Percentiles rank a stretch among this genome's conserved stretches.
phyloP scores from a whole-genome alignment of 768 basidiomycete genomes.

The Hericium coralloides region DNA sequence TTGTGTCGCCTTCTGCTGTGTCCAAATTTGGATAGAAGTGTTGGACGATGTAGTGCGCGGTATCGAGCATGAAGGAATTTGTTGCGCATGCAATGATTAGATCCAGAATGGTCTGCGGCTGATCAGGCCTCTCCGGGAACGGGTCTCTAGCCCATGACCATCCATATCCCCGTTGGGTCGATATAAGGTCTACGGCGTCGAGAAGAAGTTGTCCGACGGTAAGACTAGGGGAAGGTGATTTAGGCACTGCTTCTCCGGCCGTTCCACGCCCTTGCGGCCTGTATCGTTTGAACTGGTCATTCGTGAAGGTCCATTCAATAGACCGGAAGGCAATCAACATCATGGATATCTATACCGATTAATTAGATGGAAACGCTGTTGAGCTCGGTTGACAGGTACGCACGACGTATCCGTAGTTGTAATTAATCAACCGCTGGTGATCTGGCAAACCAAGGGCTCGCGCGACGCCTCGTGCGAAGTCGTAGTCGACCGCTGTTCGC shows the following conservation, averaged over 20 bases:
- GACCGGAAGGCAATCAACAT: slow-evolving; percentile 1
- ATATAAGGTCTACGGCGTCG: slow-evolving; percentile 9
- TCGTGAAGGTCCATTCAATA: slow-evolving; percentile 8
- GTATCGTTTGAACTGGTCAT: slow-evolving; percentile 1
- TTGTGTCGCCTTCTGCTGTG: background rate
- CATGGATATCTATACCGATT: slow-evolving; percentile 1
- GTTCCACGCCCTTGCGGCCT: background rate
- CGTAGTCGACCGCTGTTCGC: background rate
- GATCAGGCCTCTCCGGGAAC: background rate
- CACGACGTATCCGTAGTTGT: slow-evolving; percentile 7
- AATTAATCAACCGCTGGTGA: slow-evolving; percentile 1
- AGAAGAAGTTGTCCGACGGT: slow-evolving; percentile 1
- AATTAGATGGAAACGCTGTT: background rate
- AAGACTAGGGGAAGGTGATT: background rate
- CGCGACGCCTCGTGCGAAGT: background rate
- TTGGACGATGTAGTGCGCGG: slow-evolving; percentile 1
- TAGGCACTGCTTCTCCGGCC: background rate
- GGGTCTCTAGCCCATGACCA: slow-evolving; percentile 9
- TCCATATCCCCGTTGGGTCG: slow-evolving; percentile 7
- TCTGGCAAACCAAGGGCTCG: background rate
- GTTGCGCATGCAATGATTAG: background rate
- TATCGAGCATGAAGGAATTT: slow-evolving; percentile 1
- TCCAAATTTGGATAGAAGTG: slow-evolving; percentile 1
- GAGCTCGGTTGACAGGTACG: background rate
- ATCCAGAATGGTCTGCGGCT: background rate